These are phyloP conservation scores for Arxiozyma bovina DNA, from an alignment of 1,139 yeast genomes.

Conservation along the genomic window DNA sequence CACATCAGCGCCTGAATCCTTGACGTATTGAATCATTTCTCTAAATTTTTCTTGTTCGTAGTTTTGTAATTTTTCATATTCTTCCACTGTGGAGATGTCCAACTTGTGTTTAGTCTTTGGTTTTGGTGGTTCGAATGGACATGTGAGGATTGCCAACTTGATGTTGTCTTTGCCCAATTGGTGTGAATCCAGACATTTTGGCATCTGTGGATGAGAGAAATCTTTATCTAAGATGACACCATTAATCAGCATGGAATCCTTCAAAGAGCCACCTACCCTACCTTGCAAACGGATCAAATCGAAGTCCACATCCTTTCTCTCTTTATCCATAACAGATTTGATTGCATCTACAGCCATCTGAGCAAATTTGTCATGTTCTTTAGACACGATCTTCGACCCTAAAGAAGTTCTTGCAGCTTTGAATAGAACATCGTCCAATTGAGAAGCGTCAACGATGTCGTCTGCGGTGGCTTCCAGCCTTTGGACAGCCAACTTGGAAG, in stretches of 20 bases:
- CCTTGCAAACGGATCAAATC: conserved; percentile 93
- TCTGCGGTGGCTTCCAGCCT: conserved; percentile 67
- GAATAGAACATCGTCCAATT: conserved; percentile 49
- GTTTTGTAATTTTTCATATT: conserved; percentile 78
- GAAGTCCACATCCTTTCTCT: conserved; percentile 90
- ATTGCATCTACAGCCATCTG: conserved; percentile 97
- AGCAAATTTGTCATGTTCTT: conserved; percentile 88
- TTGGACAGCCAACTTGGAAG: conserved; percentile 79
- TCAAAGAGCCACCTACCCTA: conserved; percentile 88
- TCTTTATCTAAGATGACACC: conserved; percentile 95
- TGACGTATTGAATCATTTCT: conserved; percentile 83
- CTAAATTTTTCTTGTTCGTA: conserved; percentile 86
- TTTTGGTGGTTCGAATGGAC: conserved; percentile 99
- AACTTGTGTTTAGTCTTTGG: conserved; percentile 97
- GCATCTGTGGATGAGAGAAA: conserved; percentile 98
- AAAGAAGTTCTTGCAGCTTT: conserved; percentile 91
- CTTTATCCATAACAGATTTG: conserved; percentile 81
- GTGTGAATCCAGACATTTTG: conserved; percentile 46
- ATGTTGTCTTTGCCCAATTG: conserved; percentile 46
- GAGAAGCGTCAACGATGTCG: conserved; percentile 32
- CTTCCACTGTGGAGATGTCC: conserved; percentile 87
- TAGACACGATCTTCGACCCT: conserved; percentile 93
- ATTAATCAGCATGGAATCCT: conserved; percentile 72
- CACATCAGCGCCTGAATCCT: conserved; percentile 86
- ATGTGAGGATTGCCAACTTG: conserved; percentile 86